Evolutionary conservation across 1,284 basidiomycete genomes (phyloP).

Genomic region (Fomitopsis pinicola): DNA sequence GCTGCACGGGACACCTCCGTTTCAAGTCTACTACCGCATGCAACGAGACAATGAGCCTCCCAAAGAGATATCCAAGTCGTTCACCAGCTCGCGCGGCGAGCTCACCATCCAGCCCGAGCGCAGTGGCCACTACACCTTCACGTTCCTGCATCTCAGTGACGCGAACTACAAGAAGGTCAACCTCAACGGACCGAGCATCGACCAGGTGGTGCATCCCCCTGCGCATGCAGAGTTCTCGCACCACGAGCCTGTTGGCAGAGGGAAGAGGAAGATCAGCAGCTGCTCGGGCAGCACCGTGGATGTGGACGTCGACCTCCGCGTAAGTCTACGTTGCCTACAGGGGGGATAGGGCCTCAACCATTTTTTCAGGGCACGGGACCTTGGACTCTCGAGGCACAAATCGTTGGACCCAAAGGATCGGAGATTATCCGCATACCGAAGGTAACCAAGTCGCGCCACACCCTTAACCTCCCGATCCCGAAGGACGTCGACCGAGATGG

Average conservation of each 20-base stretch:
- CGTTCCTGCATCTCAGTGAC: constrained; percentile 80
- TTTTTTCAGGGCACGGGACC: constrained; percentile 73
- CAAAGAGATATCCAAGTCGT: constrained; percentile 55
- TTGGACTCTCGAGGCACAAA: constrained; percentile 80
- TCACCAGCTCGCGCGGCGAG: constrained; percentile 75
- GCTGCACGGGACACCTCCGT: constrained; percentile 88
- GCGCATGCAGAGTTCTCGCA: constrained; percentile 73
- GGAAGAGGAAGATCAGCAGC: constrained; percentile 55
- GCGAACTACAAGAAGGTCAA: constrained; percentile 77
- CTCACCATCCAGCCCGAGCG: constrained; percentile 84
- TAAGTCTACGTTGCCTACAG: constrained; percentile 28
- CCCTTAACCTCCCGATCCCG: constrained; percentile 65
- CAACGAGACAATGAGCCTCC: constrained; percentile 67
- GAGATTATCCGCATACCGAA: constrained; percentile 53
- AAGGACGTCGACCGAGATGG: constrained; percentile 64
- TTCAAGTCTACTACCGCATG: constrained; percentile 76
- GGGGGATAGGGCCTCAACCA: neutral
- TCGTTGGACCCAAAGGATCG: constrained; percentile 64
- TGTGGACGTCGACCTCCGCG: constrained; percentile 75
- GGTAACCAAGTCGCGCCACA: constrained; percentile 54
- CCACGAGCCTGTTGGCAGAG: constrained; percentile 35
- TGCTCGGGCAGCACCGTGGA: constrained; percentile 75
- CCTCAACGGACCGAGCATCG: constrained; percentile 69
- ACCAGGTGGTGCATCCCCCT: constrained; percentile 85
- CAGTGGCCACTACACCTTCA: constrained; percentile 88